Percentiles rank a stretch among this genome's conserved stretches.
Evolutionary conservation across 2,329 filamentous ascomycete species (phyloP).

Genomic region (Penicillium sp.): DNA sequence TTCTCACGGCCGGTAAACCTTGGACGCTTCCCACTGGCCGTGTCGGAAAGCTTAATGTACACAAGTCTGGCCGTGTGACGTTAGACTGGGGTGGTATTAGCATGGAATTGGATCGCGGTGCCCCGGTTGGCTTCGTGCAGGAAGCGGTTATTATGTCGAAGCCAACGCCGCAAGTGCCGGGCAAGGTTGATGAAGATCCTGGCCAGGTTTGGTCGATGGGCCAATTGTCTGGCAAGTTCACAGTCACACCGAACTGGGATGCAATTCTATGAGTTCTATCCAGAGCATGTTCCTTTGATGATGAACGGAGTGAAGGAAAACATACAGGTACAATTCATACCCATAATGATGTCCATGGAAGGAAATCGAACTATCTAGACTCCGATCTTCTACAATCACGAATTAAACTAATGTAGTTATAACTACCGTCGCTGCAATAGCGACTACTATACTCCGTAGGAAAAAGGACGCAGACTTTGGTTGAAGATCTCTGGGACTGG

Average conservation of each 20-base stretch:
- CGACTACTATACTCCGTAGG: neutral
- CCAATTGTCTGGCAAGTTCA: conserved; percentile 61
- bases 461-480: neutral
- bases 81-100: conserved; percentile 61
- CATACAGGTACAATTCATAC: neutral
- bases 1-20: conserved; percentile 42
- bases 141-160: conserved; percentile 50
- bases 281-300: neutral
- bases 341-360: neutral
- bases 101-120: conserved; percentile 56
- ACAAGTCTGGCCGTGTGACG: conserved; percentile 58
- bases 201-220: conserved; percentile 55
- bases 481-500: neutral
- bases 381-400: neutral
- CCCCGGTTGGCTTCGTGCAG: conserved; percentile 56
- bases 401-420: neutral
- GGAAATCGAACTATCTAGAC: neutral
- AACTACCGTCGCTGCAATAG: too few species aligned
- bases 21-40: conserved; percentile 50
- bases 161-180: conserved; percentile 21
- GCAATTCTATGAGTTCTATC: conserved; percentile 41
- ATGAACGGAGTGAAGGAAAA: neutral
- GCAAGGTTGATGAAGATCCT: conserved; percentile 24
- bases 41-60: conserved; percentile 60
- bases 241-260: conserved; percentile 59